A percentile compares a stretch with the other conserved stretches of the same genome.
Conservation (phyloP, 495 filamentous ascomycete genomes). For the Penicillium atrosanguineum region DNA sequence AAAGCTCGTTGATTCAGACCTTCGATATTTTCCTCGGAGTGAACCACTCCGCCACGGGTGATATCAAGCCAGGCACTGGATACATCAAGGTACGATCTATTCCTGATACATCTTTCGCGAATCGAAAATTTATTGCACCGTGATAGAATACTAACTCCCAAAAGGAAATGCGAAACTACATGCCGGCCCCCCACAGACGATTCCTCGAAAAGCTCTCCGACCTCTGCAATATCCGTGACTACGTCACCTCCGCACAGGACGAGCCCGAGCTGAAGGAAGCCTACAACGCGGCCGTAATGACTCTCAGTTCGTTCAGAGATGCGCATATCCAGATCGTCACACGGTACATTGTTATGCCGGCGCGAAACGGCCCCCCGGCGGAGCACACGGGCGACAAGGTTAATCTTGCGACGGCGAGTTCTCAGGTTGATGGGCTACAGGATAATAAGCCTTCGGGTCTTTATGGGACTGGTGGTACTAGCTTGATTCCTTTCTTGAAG, state of each 20-base stretch:
- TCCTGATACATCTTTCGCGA: not conserved
- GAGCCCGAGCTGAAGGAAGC: conserved; percentile 67
- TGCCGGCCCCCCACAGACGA: conserved; percentile 87
- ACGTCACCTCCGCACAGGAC: conserved; percentile 58
- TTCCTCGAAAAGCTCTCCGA: conserved; percentile 74
- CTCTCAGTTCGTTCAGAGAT: conserved; percentile 78
- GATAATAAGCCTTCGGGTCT: conserved; percentile 35
- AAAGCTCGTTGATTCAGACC: conserved; percentile 90
- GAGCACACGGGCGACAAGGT: conserved; percentile 12
- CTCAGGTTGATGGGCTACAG: conserved; percentile 19
- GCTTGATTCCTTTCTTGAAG: conserved; percentile 86
- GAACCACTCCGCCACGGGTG: conserved; percentile 83
- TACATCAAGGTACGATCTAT: conserved; percentile 33
- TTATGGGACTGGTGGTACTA: conserved; percentile 86
- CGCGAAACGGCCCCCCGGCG: conserved; percentile 19
- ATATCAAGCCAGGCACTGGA: conserved; percentile 43
- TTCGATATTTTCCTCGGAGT: conserved; percentile 88
- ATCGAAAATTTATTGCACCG: not conserved
- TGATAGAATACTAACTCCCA: not conserved
- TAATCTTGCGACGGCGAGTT: conserved; percentile 33
- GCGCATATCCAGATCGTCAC: conserved; percentile 93
- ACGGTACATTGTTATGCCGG: conserved; percentile 79
- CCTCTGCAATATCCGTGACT: conserved; percentile 80
- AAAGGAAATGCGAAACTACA: conserved; percentile 90
- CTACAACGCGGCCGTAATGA: conserved; percentile 82